A percentile compares a stretch with the other conserved stretches of the same genome.
These are phyloP conservation scores for Colletotrichum tabaci DNA, from an alignment of 2,329 filamentous ascomycete species.

Conservation along the genomic window DNA sequence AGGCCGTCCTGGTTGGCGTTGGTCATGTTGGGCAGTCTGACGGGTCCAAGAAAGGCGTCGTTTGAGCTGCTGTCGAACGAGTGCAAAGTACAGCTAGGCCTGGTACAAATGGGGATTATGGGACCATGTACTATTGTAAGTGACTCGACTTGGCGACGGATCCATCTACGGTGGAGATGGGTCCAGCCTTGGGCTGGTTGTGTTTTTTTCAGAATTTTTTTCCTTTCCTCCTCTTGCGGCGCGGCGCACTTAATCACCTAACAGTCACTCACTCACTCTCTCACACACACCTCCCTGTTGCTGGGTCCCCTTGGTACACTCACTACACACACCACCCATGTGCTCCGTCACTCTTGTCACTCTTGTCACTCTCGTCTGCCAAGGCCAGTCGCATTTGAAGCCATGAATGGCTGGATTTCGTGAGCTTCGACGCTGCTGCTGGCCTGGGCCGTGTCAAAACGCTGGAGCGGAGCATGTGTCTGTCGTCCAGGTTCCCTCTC, in stretches of 20 bases:
- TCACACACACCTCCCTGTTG: constrained; percentile 4
- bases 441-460: constrained; percentile 32
- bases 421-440: constrained; percentile 3
- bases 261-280: not conserved
- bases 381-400: not conserved
- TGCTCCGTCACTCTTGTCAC: not conserved
- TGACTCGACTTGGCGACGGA: constrained; percentile 5
- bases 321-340: not conserved
- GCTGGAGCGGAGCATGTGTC: constrained; percentile 39
- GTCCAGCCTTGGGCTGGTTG: constrained; percentile 14
- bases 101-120: not conserved
- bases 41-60: not conserved
- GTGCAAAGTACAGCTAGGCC: constrained; percentile 13
- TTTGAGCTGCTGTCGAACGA: not conserved
- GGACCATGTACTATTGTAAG: not conserved
- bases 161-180: constrained; percentile 25
- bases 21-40: constrained; percentile 13
- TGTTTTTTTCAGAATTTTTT: not conserved
- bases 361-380: not conserved
- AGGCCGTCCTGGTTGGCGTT: constrained; percentile 9
- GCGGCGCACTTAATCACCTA: too few relatives aligned
- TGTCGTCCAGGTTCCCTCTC: constrained; percentile 35
- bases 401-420: not conserved
- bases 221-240: not conserved
- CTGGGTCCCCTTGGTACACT: constrained; percentile 1